Conservation (phyloP, 495 filamentous ascomycete genomes). For the Podospora bellae-mahoneyi region DNA sequence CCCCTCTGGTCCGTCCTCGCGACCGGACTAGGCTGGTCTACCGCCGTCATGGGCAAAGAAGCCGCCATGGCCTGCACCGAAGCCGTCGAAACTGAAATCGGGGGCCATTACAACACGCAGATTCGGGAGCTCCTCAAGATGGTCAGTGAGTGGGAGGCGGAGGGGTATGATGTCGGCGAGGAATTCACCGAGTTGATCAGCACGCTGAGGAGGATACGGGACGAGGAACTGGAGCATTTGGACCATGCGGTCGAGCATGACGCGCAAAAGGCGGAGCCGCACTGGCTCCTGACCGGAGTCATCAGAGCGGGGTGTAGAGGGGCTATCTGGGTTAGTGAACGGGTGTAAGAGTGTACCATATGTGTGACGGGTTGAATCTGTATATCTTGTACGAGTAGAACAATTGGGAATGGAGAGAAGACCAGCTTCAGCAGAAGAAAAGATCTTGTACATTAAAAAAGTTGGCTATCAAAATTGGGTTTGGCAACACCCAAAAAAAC, state of each 20-base stretch:
- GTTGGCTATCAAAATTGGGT: background rate
- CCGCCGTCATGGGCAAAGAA: slow-evolving; percentile 84
- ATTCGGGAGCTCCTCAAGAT: slow-evolving; percentile 76
- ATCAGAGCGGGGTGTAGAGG: slow-evolving; percentile 84
- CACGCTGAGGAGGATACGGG: slow-evolving; percentile 77
- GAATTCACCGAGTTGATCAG: slow-evolving; percentile 71
- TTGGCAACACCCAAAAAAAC: background rate
- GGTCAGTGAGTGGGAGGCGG: slow-evolving; percentile 59
- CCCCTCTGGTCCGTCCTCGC: slow-evolving; percentile 86
- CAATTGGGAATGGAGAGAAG: background rate
- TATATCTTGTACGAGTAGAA: slow-evolving; percentile 1
- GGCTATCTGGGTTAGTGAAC: slow-evolving; percentile 91
- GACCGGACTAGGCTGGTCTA: slow-evolving; percentile 82
- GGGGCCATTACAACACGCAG: slow-evolving; percentile 92
- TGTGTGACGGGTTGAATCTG: background rate
- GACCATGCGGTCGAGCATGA: slow-evolving; percentile 94
- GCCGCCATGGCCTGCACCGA: slow-evolving; percentile 99
- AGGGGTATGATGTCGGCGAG: slow-evolving; percentile 72
- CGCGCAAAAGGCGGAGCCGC: slow-evolving; percentile 79
- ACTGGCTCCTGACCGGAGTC: slow-evolving; percentile 81
- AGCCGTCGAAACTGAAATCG: slow-evolving; percentile 97
- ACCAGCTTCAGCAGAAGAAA: background rate
- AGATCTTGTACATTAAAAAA: background rate
- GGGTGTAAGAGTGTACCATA: slow-evolving; percentile 49
- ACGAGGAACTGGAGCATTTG: slow-evolving; percentile 95